Base-by-base conservation (phyloP, 306 rosid genomes). In the Chamaecrista fasciculata region DNA sequence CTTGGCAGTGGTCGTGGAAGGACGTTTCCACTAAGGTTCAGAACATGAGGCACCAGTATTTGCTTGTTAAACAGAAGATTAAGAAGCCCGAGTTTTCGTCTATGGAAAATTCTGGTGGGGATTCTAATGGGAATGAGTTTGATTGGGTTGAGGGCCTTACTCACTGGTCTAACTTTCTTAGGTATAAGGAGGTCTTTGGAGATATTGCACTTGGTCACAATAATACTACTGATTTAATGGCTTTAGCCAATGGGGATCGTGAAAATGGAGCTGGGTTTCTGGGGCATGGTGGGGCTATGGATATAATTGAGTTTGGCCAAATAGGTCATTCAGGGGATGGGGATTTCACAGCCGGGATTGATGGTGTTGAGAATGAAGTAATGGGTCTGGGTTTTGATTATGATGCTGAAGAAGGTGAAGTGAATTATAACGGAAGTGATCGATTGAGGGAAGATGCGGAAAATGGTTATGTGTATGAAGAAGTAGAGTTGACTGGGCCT, bases 1-100 rank as follows among this genome's bases (percentile, higher is more conserved):
- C 97, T 62, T 90, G 98, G 98, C 97, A 85, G 29, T 94, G 98
- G 98, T 82, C 83, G 18, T 94, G 98, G 98, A 94, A 94, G 79
- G 98, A 94, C 40, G 97, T 90, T 40, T 90, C 97, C 29, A 94
- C 98, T 18, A 90, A 94, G 85, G 98, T 94, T 25, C 98, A 94
- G 86, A 94, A 94, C 75, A 94, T 94, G 97, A 70, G 98, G 85
- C 98, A 94, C 49, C 98, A 94, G 82, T 94, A 88, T 81, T 46
- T 90, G 70, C 91, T 94, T 34, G 98, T 90, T 36, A 90, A 94
- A 84, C 98, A 94, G 86, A 94, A 94, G 88, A 84, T 94, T 55
- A 94, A 90, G 88, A 90, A 89, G 62, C 90, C 86, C 0, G 96
- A 88, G 26, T 67, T 59, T 63, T 55, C 82, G 1, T 68, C 78